phyloP scores from a whole-genome alignment of 208 protist genomes.

The Trypanosoma conorhini region DNA sequence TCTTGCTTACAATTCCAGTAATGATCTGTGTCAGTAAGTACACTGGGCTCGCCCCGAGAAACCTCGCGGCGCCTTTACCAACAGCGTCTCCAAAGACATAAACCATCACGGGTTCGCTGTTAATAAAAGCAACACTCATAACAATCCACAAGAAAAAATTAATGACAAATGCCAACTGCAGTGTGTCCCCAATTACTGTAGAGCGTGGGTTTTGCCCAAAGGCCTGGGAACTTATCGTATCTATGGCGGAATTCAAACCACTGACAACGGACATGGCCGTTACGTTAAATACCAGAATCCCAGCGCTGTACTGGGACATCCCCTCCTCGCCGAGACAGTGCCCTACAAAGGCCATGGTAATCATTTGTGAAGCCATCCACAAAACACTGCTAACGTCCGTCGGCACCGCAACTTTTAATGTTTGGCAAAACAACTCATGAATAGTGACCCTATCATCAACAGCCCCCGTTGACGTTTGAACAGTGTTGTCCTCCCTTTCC shows the following conservation, averaged over 20 bases:
- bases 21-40: slow-evolving; percentile 67
- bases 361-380: slow-evolving; percentile 65
- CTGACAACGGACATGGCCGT: slow-evolving; percentile 58
- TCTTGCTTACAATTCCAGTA: slow-evolving; percentile 59
- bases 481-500: not conserved
- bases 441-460: not conserved
- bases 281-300: slow-evolving; percentile 72
- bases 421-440: slow-evolving; percentile 24
- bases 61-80: slow-evolving; percentile 41
- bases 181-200: slow-evolving; percentile 55
- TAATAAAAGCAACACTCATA: slow-evolving; percentile 58
- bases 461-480: not conserved
- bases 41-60: slow-evolving; percentile 48
- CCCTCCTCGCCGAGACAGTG: slow-evolving; percentile 33
- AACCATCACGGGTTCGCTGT: slow-evolving; percentile 37
- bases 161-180: slow-evolving; percentile 58
- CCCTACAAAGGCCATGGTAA: slow-evolving; percentile 62
- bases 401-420: slow-evolving; percentile 62
- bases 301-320: slow-evolving; percentile 60
- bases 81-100: slow-evolving; percentile 44
- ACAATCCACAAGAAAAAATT: slow-evolving; percentile 42
- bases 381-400: slow-evolving; percentile 60
- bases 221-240: slow-evolving; percentile 75
- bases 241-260: slow-evolving; percentile 64
- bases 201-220: slow-evolving; percentile 55